Percentiles rank a stretch among this genome's conserved stretches.
These are phyloP conservation scores for Kappamyces sp. DNA, from an alignment of 192 early-diverging fungal species.

Conservation along the genomic window DNA sequence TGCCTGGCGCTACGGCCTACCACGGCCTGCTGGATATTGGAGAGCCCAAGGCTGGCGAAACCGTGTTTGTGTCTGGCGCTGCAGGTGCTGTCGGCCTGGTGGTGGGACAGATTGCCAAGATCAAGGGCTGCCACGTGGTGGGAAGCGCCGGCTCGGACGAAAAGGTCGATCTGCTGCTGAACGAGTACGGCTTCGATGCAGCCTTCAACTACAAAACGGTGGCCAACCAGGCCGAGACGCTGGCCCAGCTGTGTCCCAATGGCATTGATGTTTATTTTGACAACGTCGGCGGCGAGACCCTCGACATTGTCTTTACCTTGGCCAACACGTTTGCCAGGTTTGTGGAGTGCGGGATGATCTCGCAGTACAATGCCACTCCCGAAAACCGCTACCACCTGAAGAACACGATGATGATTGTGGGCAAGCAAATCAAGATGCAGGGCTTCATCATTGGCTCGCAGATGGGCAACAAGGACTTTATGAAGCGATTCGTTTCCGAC, in stretches of 20 bases:
- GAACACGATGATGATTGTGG: constrained; percentile 51
- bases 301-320: constrained; percentile 62
- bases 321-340: constrained; percentile 66
- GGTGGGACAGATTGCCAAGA: constrained; percentile 77
- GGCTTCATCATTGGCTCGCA: constrained; percentile 62
- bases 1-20: constrained; percentile 79
- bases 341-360: constrained; percentile 67
- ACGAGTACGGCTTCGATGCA: constrained; percentile 66
- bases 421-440: constrained; percentile 51
- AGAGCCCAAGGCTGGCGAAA: constrained; percentile 74
- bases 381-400: constrained; percentile 44
- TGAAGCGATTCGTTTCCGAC: constrained; percentile 35
- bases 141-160: constrained; percentile 79
- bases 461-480: constrained; percentile 43
- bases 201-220: constrained; percentile 92
- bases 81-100: constrained; percentile 71
- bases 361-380: constrained; percentile 54
- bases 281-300: constrained; percentile 72
- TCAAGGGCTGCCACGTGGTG: constrained; percentile 70
- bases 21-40: constrained; percentile 56
- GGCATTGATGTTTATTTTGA: constrained; percentile 89
- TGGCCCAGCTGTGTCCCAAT: constrained; percentile 59
- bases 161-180: constrained; percentile 66
- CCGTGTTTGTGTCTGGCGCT: constrained; percentile 74
- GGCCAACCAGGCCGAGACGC: constrained; percentile 34